phyloP scores from a whole-genome alignment of 257 asterid species.

The Craterostigma plantagineum region DNA sequence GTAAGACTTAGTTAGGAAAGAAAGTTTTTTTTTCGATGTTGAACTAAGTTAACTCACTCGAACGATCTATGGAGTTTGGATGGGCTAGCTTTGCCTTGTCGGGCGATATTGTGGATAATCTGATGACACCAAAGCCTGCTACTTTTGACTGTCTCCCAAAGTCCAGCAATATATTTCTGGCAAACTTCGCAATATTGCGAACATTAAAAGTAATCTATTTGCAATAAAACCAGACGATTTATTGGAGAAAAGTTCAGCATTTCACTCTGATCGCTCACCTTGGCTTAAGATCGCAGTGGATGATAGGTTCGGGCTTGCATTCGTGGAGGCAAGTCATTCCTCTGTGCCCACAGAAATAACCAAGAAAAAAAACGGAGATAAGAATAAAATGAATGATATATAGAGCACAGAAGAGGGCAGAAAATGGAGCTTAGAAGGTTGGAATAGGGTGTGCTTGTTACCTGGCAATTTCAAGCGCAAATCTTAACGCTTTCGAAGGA shows the following conservation, averaged over 20 bases:
- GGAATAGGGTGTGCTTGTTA: constrained; percentile 9
- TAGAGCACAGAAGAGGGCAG: too few relatives aligned
- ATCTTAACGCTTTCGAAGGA: constrained; percentile 77
- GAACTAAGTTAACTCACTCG: constrained; percentile 41
- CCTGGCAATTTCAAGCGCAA: constrained; percentile 91
- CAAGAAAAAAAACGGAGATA: too few relatives aligned
- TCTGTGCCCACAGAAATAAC: constrained; percentile 20
- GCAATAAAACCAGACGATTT: constrained; percentile 7
- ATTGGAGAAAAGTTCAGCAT: constrained; percentile 22
- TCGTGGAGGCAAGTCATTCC: constrained; percentile 95
- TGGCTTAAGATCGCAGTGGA: constrained; percentile 83
- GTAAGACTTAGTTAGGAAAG: neutral
- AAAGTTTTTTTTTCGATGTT: constrained; percentile 1
- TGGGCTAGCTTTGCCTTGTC: constrained; percentile 60
- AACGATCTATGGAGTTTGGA: constrained; percentile 54
- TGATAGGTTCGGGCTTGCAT: constrained; percentile 85
- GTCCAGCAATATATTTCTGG: constrained; percentile 98
- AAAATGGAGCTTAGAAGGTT: too few relatives aligned
- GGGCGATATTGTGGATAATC: constrained; percentile 43
- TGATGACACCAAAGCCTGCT: constrained; percentile 74
- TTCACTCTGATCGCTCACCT: constrained; percentile 65
- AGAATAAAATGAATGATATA: too few relatives aligned
- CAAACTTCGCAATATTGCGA: constrained; percentile 73
- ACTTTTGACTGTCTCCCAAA: constrained; percentile 93
- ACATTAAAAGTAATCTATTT: constrained; percentile 29